Percentiles rank a stretch among this genome's conserved stretches.
These are phyloP conservation scores for Cronartium quercuum DNA, from an alignment of 1,284 basidiomycete genomes.

Conservation along the genomic window DNA sequence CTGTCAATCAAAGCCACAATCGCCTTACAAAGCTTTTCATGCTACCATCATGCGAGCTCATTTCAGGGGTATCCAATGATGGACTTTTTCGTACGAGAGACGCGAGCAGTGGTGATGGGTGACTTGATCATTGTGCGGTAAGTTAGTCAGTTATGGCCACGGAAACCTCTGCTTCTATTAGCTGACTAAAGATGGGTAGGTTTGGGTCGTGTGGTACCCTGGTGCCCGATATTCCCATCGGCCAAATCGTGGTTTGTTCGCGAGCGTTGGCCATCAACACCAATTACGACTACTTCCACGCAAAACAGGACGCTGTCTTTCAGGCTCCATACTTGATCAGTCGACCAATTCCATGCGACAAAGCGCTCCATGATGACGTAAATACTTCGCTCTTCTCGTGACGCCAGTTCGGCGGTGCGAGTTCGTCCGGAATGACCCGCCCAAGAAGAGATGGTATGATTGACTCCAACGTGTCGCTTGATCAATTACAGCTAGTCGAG, in stretches of 20 bases:
- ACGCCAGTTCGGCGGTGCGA: not conserved
- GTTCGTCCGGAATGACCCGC: not conserved
- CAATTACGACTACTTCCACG: conserved; percentile 31
- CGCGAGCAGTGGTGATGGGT: conserved; percentile 11
- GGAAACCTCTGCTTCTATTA: not conserved
- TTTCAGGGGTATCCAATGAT: conserved; percentile 19
- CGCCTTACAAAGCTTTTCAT: too few species aligned
- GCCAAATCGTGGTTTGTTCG: conserved; percentile 28
- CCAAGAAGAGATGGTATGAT: not conserved
- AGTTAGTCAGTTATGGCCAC: not conserved
- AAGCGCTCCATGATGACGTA: conserved; percentile 16
- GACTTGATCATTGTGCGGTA: conserved; percentile 12
- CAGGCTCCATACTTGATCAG: conserved; percentile 16
- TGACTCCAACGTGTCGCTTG: not conserved
- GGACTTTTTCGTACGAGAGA: conserved; percentile 24
- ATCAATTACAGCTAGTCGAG: not conserved
- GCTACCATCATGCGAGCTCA: not conserved
- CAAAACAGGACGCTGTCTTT: not conserved
- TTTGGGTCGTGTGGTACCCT: conserved; percentile 29
- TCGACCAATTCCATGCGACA: conserved; percentile 6
- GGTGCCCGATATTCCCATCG: conserved; percentile 30
- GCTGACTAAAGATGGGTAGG: not conserved
- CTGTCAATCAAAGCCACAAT: too few species aligned
- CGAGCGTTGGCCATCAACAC: conserved; percentile 19
- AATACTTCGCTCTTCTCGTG: not conserved